Percentiles rank a stretch among this genome's conserved stretches.
Evolutionary conservation across 2,329 filamentous ascomycete species (phyloP).

Genomic region (Fusarium sp.): DNA sequence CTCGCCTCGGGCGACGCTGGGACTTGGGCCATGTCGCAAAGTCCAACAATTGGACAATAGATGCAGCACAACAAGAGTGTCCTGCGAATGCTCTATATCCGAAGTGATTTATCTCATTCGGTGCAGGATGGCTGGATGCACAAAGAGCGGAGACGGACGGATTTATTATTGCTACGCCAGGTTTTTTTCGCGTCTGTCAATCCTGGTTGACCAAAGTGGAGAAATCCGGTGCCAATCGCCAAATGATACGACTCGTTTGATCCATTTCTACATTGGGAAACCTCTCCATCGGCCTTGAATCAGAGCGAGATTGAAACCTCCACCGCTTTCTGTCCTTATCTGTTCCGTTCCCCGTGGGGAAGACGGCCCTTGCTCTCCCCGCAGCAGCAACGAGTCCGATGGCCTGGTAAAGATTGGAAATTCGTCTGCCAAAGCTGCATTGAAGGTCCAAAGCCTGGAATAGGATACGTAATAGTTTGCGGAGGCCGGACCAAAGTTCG

Average conservation of each 20-base stretch:
- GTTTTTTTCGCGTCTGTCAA: neutral
- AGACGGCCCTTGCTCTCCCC: neutral
- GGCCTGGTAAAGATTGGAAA: too few species aligned
- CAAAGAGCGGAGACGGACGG: too few species aligned
- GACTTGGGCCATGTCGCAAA: neutral
- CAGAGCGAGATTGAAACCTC: neutral
- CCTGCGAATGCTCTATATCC: too few species aligned
- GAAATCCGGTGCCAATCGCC: neutral
- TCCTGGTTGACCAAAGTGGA: neutral
- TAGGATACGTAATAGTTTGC: neutral
- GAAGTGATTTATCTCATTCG: neutral
- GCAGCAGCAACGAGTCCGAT: too few species aligned
- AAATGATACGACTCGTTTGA: neutral
- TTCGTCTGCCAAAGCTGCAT: neutral
- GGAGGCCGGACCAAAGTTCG: neutral
- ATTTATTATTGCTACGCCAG: neutral
- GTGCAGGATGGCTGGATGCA: neutral
- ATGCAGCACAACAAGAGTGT: neutral
- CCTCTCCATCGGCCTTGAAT: neutral
- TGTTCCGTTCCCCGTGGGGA: slow-evolving; percentile 7
- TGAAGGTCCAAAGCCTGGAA: neutral
- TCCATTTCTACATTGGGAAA: neutral
- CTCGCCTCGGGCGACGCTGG: neutral
- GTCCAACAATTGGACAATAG: neutral
- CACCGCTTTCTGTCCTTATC: too few species aligned